Conservation (phyloP, 192 early-diverging fungal species). For the Podochytrium sp. region DNA sequence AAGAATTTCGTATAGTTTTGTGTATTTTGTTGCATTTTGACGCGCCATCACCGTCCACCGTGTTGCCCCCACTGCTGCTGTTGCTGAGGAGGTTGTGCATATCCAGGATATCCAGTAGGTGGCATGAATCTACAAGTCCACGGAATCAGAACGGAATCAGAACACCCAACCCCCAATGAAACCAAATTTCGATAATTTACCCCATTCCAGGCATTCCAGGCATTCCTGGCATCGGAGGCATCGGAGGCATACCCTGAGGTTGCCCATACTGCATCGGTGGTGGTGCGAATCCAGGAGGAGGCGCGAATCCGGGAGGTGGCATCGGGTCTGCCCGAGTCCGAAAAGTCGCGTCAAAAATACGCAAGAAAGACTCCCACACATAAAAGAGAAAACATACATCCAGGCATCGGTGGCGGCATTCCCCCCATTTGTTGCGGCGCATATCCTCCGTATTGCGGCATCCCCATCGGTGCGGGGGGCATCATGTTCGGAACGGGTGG, state of each 20-base stretch:
- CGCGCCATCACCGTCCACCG: background rate
- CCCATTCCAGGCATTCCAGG: conserved; percentile 39
- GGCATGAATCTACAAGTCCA: conserved; percentile 25
- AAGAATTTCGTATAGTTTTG: background rate
- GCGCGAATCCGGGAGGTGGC: conserved; percentile 24
- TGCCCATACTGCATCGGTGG: conserved; percentile 32
- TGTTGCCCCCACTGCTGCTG: background rate
- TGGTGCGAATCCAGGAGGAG: conserved; percentile 17
- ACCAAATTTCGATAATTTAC: background rate
- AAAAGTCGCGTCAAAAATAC: background rate
- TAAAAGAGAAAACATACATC: conserved; percentile 3
- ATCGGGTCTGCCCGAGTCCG: background rate
- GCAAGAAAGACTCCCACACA: background rate
- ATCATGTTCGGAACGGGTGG: conserved; percentile 10
- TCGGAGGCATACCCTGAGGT: conserved; percentile 34
- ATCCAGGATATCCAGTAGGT: conserved; percentile 9
- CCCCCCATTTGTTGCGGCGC: background rate
- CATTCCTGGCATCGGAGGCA: conserved; percentile 41
- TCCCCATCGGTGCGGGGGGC: background rate
- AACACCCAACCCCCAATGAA: conserved; percentile 5
- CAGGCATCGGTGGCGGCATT: conserved; percentile 26
- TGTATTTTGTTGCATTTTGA: background rate
- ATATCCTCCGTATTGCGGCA: background rate
- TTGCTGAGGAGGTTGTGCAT: conserved; percentile 33
- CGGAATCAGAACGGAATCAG: background rate